Conservation (phyloP, 2,329 filamentous ascomycete genomes). For the Pyricularia sp. region DNA sequence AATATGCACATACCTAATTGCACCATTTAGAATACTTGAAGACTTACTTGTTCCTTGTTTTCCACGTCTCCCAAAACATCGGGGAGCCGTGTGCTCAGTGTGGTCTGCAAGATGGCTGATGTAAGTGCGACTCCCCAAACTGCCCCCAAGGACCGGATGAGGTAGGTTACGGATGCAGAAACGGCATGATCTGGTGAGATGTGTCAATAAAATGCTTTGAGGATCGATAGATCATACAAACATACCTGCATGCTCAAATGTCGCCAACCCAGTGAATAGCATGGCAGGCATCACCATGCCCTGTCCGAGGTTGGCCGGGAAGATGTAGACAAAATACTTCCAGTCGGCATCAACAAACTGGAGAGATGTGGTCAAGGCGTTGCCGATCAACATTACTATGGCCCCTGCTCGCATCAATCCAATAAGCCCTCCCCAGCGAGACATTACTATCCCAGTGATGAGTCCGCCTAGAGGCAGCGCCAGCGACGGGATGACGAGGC, state of each 20-base stretch:
- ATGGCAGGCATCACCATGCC: conserved; percentile 50
- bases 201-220: not conserved
- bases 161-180: conserved; percentile 33
- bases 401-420: conserved; percentile 41
- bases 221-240: not conserved
- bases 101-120: conserved; percentile 54
- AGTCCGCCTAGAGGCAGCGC: conserved; percentile 49
- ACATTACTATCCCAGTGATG: conserved; percentile 48
- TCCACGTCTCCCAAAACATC: conserved; percentile 43
- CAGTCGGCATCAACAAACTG: conserved; percentile 38
- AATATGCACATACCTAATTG: conserved; percentile 15
- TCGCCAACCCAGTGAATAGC: conserved; percentile 52
- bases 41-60: conserved; percentile 47
- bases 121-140: conserved; percentile 57
- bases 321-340: conserved; percentile 47
- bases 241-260: conserved; percentile 51
- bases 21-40: conserved; percentile 14
- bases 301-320: conserved; percentile 49
- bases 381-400: conserved; percentile 42
- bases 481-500: conserved; percentile 54
- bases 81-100: conserved; percentile 43
- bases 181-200: conserved; percentile 6
- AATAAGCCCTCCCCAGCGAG: conserved; percentile 41
- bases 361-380: conserved; percentile 39
- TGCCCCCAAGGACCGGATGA: conserved; percentile 52